Conservation (phyloP, 1,284 basidiomycete genomes). For the Malassezia cuniculi region DNA sequence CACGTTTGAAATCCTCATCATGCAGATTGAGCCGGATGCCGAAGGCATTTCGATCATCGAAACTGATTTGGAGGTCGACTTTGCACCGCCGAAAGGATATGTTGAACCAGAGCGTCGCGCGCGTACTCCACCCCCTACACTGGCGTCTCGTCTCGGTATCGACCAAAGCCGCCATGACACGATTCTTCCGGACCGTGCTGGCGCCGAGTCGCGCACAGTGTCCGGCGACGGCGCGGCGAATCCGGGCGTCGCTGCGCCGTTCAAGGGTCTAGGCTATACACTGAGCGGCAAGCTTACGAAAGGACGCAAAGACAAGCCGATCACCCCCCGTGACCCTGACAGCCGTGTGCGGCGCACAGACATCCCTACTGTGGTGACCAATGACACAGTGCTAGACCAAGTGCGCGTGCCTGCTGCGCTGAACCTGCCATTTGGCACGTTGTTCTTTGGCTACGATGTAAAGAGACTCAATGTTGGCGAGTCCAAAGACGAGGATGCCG, state of each 20-base stretch:
- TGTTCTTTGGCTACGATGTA: constrained; percentile 44
- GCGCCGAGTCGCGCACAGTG: background rate
- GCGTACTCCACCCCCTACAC: constrained; percentile 69
- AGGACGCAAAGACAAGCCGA: constrained; percentile 36
- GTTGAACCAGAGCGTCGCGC: constrained; percentile 74
- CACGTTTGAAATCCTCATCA: constrained; percentile 84
- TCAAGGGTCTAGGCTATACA: constrained; percentile 36
- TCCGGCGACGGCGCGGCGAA: constrained; percentile 15
- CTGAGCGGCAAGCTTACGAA: constrained; percentile 43
- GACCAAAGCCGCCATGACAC: constrained; percentile 49
- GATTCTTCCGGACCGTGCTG: constrained; percentile 37
- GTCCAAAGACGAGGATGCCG: constrained; percentile 2
- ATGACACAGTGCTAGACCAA: constrained; percentile 59
- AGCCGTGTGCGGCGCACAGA: constrained; percentile 40
- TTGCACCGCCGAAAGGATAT: constrained; percentile 54
- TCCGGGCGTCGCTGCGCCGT: constrained; percentile 17
- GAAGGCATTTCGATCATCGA: constrained; percentile 82
- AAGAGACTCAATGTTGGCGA: constrained; percentile 29
- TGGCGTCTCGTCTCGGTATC: constrained; percentile 95
- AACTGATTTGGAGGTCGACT: constrained; percentile 78
- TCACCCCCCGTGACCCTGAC: constrained; percentile 32
- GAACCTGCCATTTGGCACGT: constrained; percentile 66
- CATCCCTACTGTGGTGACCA: constrained; percentile 70
- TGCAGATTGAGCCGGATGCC: constrained; percentile 67
- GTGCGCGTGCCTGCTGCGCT: constrained; percentile 75